Conservation (phyloP, 768 basidiomycete species). For the Mycena alexandri region DNA sequence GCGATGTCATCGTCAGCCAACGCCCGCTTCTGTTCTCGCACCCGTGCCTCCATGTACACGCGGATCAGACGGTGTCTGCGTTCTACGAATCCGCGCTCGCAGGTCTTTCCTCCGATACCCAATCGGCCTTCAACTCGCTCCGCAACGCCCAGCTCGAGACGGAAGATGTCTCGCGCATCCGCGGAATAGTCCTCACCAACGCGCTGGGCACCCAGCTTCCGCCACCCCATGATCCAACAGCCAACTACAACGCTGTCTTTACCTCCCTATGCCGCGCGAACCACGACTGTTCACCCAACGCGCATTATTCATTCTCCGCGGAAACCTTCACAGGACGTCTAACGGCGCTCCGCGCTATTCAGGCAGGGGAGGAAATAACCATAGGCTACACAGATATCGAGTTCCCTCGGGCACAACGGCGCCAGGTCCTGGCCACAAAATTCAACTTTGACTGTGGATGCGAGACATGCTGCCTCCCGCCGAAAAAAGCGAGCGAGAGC, state of each 20-base stretch:
- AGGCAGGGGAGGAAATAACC: constrained; percentile 32
- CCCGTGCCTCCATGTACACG: not conserved
- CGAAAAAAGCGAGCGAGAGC: constrained; percentile 4
- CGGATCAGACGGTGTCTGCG: constrained; percentile 16
- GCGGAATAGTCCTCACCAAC: constrained; percentile 30
- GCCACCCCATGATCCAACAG: not conserved
- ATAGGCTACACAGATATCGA: constrained; percentile 27
- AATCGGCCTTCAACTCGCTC: constrained; percentile 24
- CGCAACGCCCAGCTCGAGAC: constrained; percentile 24
- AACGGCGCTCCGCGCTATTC: constrained; percentile 23
- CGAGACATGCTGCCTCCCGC: constrained; percentile 20
- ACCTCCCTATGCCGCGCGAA: constrained; percentile 30
- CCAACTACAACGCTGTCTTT: constrained; percentile 23
- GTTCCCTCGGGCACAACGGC: constrained; percentile 10
- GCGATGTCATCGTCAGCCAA: constrained; percentile 35
- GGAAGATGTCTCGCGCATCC: not conserved
- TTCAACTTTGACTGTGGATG: constrained; percentile 31
- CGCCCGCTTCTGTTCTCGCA: constrained; percentile 29
- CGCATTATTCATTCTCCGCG: constrained; percentile 26
- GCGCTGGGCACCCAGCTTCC: constrained; percentile 19
- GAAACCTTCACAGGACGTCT: constrained; percentile 26
- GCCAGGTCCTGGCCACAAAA: not conserved
- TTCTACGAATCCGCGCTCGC: constrained; percentile 23
- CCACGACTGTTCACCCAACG: constrained; percentile 35
- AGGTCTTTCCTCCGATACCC: constrained; percentile 18